Conservation (phyloP, 257 asterid species). For the Thymus mandschuricus region DNA sequence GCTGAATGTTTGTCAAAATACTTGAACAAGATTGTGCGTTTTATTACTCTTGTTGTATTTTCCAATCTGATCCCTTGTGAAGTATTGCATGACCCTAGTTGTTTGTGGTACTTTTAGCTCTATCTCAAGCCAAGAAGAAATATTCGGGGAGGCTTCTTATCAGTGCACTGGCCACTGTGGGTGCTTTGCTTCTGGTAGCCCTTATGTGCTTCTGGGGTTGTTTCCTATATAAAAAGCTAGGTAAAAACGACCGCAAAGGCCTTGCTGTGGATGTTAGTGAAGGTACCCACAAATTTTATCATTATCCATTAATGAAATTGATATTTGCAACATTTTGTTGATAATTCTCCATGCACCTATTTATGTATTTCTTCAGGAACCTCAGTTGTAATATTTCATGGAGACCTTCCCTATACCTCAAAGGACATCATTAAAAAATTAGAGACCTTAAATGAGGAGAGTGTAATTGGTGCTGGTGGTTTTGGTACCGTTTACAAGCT, state of each 20-base stretch:
- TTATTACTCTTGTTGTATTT: constrained; percentile 6
- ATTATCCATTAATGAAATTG: constrained; percentile 20
- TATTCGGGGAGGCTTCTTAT: too few species aligned
- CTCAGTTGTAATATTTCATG: constrained; percentile 92
- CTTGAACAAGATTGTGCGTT: not conserved
- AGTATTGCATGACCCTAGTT: constrained; percentile 26
- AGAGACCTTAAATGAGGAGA: too few species aligned
- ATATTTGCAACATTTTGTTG: constrained; percentile 2
- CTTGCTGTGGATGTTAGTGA: constrained; percentile 81
- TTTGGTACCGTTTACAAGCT: too few species aligned
- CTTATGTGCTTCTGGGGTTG: too few species aligned
- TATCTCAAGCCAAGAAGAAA: constrained; percentile 60
- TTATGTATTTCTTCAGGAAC: constrained; percentile 63
- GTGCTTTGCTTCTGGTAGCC: too few species aligned
- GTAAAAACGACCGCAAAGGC: constrained; percentile 69
- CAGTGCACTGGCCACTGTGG: too few species aligned
- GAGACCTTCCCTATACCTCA: constrained; percentile 95
- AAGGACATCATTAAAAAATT: too few species aligned
- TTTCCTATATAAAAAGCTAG: too few species aligned
- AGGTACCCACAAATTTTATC: constrained; percentile 55
- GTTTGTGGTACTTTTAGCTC: constrained; percentile 44
- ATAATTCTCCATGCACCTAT: not conserved
- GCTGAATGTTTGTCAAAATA: constrained; percentile 10
- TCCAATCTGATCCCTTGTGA: constrained; percentile 14
- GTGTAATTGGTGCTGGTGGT: too few species aligned